Evolutionary conservation across 805 yeast species (phyloP).

Genomic region (Candida silvicultrix): DNA sequence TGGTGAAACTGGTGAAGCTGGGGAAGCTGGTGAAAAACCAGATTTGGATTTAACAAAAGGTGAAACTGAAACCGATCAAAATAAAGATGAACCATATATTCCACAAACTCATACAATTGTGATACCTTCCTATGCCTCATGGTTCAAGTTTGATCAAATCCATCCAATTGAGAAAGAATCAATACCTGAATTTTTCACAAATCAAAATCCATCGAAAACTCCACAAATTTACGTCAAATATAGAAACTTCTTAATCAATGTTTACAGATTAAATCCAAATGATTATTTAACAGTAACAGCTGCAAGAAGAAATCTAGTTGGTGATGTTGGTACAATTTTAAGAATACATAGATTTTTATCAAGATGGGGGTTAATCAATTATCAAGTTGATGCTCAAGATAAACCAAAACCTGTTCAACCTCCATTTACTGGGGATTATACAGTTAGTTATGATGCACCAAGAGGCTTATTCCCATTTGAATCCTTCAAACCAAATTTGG

Average conservation of each 20-base stretch:
- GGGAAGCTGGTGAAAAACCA: background rate
- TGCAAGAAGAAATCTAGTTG: constrained; percentile 81
- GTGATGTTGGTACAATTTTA: constrained; percentile 86
- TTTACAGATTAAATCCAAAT: constrained; percentile 82
- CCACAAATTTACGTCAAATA: constrained; percentile 76
- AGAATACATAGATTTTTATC: constrained; percentile 78
- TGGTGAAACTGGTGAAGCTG: constrained; percentile 2
- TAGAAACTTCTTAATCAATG: constrained; percentile 83
- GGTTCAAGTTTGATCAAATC: constrained; percentile 73
- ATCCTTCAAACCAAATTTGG: constrained; percentile 61
- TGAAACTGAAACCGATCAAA: constrained; percentile 4
- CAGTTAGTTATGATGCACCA: constrained; percentile 80
- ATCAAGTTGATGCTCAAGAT: constrained; percentile 79
- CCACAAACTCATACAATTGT: constrained; percentile 79
- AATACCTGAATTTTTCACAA: constrained; percentile 80
- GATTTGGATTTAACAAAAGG: constrained; percentile 4
- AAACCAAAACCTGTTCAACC: constrained; percentile 66
- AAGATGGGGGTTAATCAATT: constrained; percentile 91
- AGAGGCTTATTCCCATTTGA: constrained; percentile 90
- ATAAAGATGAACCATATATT: constrained; percentile 19
- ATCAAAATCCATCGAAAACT: constrained; percentile 67
- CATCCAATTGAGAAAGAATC: constrained; percentile 78
- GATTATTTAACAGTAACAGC: constrained; percentile 89
- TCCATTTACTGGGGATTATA: constrained; percentile 71
- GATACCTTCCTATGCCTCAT: constrained; percentile 79